Percentiles rank a stretch among this genome's conserved stretches.
These are phyloP conservation scores for Oryza longistaminata DNA, from an alignment of 176 grass and related monocot genomes.

Conservation along the genomic window DNA sequence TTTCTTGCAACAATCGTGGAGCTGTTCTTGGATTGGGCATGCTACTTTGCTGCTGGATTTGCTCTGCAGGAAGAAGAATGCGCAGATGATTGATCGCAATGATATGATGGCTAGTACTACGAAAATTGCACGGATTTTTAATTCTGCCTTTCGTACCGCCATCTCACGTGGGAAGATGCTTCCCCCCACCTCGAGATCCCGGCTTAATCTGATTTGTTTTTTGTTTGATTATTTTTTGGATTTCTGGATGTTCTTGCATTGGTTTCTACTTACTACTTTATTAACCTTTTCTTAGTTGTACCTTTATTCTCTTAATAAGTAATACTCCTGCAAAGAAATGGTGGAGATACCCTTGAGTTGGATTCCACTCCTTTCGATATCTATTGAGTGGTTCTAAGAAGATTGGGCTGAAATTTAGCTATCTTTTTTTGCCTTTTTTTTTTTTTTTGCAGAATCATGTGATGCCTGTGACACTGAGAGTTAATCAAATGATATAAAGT, in stretches of 20 bases:
- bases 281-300: slow-evolving; percentile 19
- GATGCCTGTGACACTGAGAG: slow-evolving; percentile 24
- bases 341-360: slow-evolving; percentile 41
- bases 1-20: no score
- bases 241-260: slow-evolving; percentile 42
- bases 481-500: slow-evolving; percentile 19
- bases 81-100: slow-evolving; percentile 19
- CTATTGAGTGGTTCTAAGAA: slow-evolving; percentile 20
- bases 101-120: slow-evolving; percentile 17
- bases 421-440: background rate
- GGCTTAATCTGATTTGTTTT: slow-evolving; percentile 6
- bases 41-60: background rate
- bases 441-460: slow-evolving; percentile 2
- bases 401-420: slow-evolving; percentile 24
- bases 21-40: background rate
- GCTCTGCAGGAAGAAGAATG: slow-evolving; percentile 14
- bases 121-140: slow-evolving; percentile 47
- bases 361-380: slow-evolving; percentile 42
- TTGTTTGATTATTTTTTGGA: background rate
- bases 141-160: slow-evolving; percentile 28
- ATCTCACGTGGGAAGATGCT: slow-evolving; percentile 57
- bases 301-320: slow-evolving; percentile 33
- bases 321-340: background rate
- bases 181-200: slow-evolving; percentile 46
- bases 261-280: background rate